Evolutionary conservation across 768 basidiomycete genomes (phyloP).

Genomic region (Thelephora ganbajun): DNA sequence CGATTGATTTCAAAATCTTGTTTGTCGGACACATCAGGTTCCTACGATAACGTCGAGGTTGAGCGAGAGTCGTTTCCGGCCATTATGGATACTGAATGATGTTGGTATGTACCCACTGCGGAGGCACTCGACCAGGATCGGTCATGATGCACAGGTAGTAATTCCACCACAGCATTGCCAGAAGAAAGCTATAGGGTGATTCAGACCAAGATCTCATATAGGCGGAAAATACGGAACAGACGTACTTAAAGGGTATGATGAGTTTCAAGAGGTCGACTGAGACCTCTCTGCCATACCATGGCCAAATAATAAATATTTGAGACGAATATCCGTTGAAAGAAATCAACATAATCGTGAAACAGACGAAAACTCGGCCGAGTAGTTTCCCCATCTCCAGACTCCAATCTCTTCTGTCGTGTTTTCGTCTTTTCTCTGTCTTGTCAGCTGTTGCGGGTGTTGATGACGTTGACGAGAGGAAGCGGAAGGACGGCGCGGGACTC

Average conservation of each 20-base stretch:
- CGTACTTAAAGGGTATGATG: constrained; percentile 88
- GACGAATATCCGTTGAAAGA: constrained; percentile 81
- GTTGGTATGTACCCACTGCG: constrained; percentile 46
- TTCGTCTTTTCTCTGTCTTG: neutral
- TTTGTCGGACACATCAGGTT: constrained; percentile 49
- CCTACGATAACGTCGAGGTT: constrained; percentile 26
- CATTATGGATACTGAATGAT: neutral
- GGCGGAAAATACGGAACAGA: constrained; percentile 2
- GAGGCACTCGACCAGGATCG: constrained; percentile 76
- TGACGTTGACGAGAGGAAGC: neutral
- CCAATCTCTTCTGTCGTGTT: neutral
- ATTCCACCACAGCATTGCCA: constrained; percentile 74
- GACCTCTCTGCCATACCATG: constrained; percentile 74
- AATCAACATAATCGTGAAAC: constrained; percentile 57
- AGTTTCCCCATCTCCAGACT: constrained; percentile 25
- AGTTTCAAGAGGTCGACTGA: constrained; percentile 63
- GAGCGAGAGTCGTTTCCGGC: neutral
- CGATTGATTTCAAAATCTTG: constrained; percentile 88
- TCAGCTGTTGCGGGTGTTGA: neutral
- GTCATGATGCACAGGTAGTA: constrained; percentile 75
- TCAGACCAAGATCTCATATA: neutral
- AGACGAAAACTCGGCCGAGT: constrained; percentile 50
- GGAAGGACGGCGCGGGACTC: neutral
- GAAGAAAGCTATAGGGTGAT: constrained; percentile 32
- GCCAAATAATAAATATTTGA: constrained; percentile 85